Evolutionary conservation across 495 filamentous ascomycete genomes (phyloP), one percentile per base, ranked within the genome.

Genomic region (Lentithecium fluviatile): DNA sequence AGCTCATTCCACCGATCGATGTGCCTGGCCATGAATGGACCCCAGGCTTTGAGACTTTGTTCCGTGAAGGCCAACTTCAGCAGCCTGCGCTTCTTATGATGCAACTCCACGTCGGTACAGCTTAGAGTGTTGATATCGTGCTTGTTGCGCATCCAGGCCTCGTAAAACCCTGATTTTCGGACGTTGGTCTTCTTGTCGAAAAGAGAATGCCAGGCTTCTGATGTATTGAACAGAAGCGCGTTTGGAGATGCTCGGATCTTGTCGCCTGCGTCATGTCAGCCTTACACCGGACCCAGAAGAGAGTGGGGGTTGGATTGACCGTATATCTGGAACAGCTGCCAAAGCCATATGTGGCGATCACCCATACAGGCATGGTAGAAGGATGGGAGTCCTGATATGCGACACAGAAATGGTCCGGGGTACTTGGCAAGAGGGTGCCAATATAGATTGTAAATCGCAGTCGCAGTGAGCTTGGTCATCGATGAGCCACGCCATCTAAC

Each of bases 161-260:
- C 47, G 56, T 75, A 76, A 32, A 70, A 74, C 0, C 38, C 32
- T 37, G 58, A 64, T 36, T 66, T 62, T 36, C 56, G 62, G 5
- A 71, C 70, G 32, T 77, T 77, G 0, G 73, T 52, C 34, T 71
- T 76, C 20, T 15, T 46, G n/a, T 58, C 46, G 56, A 74, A 76
- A 25, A 74, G 75, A 6, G 51, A 62, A 45, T 51, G 20, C 19
- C 34, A 53, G 8, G 60, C 60, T 8, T 37, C 38, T 5, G 52
- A 45, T 23, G 20, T 42, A 40, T 65, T 50, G 61, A 77, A 70
- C 0, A 74, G 36, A 13, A 77, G 54, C 0, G 58, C 20, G 36
- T 71, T 71, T 7, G 75, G 71, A 10, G 57, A 66, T 12, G 53
- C 42, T 24, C 72, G 72, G 52, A 75, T 45, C 29, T 60, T 65